Conservation (phyloP, 495 filamentous ascomycete genomes). For the Tuber brumale region DNA sequence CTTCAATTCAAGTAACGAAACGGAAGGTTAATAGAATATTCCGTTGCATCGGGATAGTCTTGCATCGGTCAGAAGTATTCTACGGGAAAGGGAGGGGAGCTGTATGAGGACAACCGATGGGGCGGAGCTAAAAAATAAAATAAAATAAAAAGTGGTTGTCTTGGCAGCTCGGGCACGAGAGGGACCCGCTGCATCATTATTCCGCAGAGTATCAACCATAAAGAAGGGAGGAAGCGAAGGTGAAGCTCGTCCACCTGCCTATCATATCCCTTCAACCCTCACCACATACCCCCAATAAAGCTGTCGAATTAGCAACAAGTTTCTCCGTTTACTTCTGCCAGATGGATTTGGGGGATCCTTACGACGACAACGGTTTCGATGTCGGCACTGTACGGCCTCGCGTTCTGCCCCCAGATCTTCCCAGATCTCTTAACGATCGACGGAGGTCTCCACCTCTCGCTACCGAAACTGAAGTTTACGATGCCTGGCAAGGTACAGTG, state of each 20-base stretch:
- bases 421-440: slow-evolving; percentile 83
- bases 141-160: neutral
- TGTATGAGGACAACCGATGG: neutral
- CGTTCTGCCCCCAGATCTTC: slow-evolving; percentile 75
- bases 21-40: slow-evolving; percentile 1
- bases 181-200: neutral
- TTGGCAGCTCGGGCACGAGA: neutral
- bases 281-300: slow-evolving; percentile 3
- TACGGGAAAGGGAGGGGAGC: neutral
- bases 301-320: neutral
- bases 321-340: neutral
- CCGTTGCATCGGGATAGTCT: neutral
- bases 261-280: neutral
- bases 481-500: slow-evolving; percentile 89
- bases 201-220: neutral
- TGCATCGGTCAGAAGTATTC: neutral
- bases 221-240: neutral
- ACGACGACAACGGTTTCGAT: slow-evolving; percentile 24
- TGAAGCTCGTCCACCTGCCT: neutral
- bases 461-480: slow-evolving; percentile 89
- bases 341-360: slow-evolving; percentile 54
- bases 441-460: slow-evolving; percentile 49
- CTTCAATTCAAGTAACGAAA: neutral
- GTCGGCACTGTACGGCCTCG: slow-evolving; percentile 45
- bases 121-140: neutral